phyloP scores from a whole-genome alignment of 2,329 filamentous ascomycete species.

The Lithohypha guttulata region DNA sequence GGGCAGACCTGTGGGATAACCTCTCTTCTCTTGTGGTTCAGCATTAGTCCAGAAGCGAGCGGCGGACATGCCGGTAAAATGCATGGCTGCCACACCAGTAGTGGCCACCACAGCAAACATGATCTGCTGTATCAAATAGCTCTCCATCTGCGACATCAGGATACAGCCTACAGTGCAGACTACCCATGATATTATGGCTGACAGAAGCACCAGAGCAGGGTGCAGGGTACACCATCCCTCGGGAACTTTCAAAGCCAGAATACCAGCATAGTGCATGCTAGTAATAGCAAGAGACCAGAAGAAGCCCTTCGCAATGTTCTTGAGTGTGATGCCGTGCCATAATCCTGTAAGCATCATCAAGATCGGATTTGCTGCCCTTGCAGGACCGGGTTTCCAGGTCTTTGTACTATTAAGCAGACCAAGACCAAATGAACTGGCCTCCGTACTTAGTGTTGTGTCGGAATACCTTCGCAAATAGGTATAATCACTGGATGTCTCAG shows the following conservation, averaged over 20 bases:
- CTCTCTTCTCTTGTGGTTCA: constrained; percentile 20
- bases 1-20: constrained; percentile 26
- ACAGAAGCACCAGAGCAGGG: constrained; percentile 23
- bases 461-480: constrained; percentile 1
- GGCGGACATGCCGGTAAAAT: constrained; percentile 27
- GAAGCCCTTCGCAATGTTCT: constrained; percentile 24
- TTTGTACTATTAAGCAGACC: constrained; percentile 10
- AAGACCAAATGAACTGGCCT: constrained; percentile 1
- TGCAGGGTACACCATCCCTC: constrained; percentile 23
- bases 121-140: constrained; percentile 25
- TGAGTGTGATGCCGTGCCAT: constrained; percentile 20
- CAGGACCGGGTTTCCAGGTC: constrained; percentile 12
- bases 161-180: constrained; percentile 27
- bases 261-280: constrained; percentile 27
- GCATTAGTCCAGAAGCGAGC: constrained; percentile 25
- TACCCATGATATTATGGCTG: constrained; percentile 26
- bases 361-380: constrained; percentile 7
- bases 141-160: constrained; percentile 26
- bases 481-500: no score
- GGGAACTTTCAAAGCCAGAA: constrained; percentile 25
- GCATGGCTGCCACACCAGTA: constrained; percentile 28
- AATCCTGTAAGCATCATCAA: constrained; percentile 11
- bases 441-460: constrained; percentile 2
- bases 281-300: constrained; percentile 27
- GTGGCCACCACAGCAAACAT: constrained; percentile 26